Conservation (phyloP, 2,329 filamentous ascomycete species). For the Akanthomyces lecanii region DNA sequence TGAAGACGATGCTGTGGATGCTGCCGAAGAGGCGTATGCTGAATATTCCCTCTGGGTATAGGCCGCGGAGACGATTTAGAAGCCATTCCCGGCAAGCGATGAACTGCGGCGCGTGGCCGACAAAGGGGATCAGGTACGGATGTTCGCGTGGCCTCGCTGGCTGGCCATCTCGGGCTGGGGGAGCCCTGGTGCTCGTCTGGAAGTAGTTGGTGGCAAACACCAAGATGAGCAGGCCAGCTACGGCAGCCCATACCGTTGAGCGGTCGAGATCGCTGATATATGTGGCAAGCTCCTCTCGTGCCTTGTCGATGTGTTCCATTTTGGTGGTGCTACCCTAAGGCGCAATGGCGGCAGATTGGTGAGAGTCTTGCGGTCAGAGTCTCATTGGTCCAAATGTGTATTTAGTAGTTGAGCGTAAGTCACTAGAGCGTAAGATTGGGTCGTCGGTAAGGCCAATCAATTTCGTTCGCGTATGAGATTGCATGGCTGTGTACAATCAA, state of each 20-base stretch:
- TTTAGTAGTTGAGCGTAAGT: no score
- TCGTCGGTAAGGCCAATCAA: no score
- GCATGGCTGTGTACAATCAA: no score
- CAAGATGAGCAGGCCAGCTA: neutral
- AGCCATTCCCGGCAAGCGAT: constrained; percentile 27
- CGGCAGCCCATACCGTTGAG: neutral
- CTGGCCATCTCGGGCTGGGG: constrained; percentile 8
- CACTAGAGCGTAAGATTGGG: no score
- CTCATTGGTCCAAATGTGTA: neutral
- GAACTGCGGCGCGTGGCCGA: constrained; percentile 35
- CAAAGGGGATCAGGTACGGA: constrained; percentile 33
- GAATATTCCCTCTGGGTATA: constrained; percentile 33
- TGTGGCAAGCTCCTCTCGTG: neutral
- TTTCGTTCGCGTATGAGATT: no score
- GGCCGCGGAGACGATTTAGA: constrained; percentile 28
- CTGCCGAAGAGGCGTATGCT: constrained; percentile 31
- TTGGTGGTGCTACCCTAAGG: neutral
- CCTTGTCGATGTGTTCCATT: neutral
- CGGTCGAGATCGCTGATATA: neutral
- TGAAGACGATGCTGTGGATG: constrained; percentile 33
- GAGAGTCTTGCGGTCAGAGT: neutral
- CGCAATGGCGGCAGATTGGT: neutral
- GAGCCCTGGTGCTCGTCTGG: neutral
- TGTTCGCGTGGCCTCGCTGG: constrained; percentile 25
- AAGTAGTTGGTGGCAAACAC: neutral